phyloP scores from a whole-genome alignment of 1,284 basidiomycete species.

The Xerocomus minutiporus region DNA sequence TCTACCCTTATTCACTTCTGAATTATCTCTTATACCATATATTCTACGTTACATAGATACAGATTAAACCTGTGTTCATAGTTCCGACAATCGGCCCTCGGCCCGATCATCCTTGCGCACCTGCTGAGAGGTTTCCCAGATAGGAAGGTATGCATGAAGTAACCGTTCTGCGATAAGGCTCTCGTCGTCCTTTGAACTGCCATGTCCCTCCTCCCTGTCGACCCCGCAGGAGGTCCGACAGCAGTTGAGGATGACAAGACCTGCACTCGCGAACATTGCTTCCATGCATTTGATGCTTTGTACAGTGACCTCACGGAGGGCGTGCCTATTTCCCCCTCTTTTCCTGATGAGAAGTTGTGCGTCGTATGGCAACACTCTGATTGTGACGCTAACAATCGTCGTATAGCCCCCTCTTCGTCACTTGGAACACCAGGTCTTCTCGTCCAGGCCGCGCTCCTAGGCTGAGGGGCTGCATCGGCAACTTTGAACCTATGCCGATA shows the following conservation, averaged over 20 bases:
- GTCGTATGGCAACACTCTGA: slow-evolving; percentile 23
- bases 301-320: slow-evolving; percentile 64
- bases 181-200: slow-evolving; percentile 20
- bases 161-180: not conserved
- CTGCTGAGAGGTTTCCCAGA: slow-evolving; percentile 19
- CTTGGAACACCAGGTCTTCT: slow-evolving; percentile 79
- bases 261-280: slow-evolving; percentile 71
- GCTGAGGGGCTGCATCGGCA: slow-evolving; percentile 93
- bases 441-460: slow-evolving; percentile 56
- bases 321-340: slow-evolving; percentile 51
- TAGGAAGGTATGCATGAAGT: slow-evolving; percentile 22
- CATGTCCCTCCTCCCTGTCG: slow-evolving; percentile 49
- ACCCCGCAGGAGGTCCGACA: slow-evolving; percentile 35
- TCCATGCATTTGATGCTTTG: slow-evolving; percentile 73
- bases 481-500: slow-evolving; percentile 77
- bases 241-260: slow-evolving; percentile 37
- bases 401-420: slow-evolving; percentile 88
- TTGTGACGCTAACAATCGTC: slow-evolving; percentile 2
- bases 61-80: slow-evolving; percentile 37
- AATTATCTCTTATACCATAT: slow-evolving; percentile 39
- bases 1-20: slow-evolving; percentile 34
- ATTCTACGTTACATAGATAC: slow-evolving; percentile 37
- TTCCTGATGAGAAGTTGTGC: slow-evolving; percentile 70
- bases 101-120: slow-evolving; percentile 2
- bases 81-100: slow-evolving; percentile 19